Evolutionary conservation across 176 grass and related monocot species (phyloP), one percentile per base, ranked within the genome.

Genomic region (Rhynchospora pubera): DNA sequence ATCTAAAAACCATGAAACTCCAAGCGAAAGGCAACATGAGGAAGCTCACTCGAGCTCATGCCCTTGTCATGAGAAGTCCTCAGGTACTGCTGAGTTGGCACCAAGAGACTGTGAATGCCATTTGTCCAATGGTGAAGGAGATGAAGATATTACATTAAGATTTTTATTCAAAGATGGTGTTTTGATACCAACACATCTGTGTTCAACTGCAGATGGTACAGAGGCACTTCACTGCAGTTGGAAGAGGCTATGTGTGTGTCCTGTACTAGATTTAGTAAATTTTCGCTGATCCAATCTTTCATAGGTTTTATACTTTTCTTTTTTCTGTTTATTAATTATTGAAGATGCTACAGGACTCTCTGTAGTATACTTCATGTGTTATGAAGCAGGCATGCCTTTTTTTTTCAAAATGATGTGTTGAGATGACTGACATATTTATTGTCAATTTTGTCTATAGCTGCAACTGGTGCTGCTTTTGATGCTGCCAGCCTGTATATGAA

Each of bases 141-240:
- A 51, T 85, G 88, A 43, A 86, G 86, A 79, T 3, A 50, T 43
- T 78, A 85, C 82, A 2, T 88, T 83, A 87, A 91, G 24, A 59
- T 98, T 94, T 93, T 87, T 87, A 42, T 90, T 88, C 56, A 98
- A 85, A 89, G 89, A 93, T 88, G 95, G 90, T 67, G 85, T 98
- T 67, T 93, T 92, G 74, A 93, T 94, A 85, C 89, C 92, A 73
- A 75, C 15, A 22, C 47, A 75, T 30, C 71, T 75, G 22, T 30
- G 71, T 52, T 78, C 58, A 84, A 74, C 91, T 81, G 23, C 83
- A 56, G 83, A 86, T 73, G 65, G 68, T 72, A 83, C 77, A 72
- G 62, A 78, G 7, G 7, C 56, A 79, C 81, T 86, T 60, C 89
- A 94, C 90, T 98, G 95, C 87, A 91, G 71, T 84, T 91, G 87